Conservation (phyloP, 805 yeast genomes). For the Pichia rugopelliculosa region DNA sequence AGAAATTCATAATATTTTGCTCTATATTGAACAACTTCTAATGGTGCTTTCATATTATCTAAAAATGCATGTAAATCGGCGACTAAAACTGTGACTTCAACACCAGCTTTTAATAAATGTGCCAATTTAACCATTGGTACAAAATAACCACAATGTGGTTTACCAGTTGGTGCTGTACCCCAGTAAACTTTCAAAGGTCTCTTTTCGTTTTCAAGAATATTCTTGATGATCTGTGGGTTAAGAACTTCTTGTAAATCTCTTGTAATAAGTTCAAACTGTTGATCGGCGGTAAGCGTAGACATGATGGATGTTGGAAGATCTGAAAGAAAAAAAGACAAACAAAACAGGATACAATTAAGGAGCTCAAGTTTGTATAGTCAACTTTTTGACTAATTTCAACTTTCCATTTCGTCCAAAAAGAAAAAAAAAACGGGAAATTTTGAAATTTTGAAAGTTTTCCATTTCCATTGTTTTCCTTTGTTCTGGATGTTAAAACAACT, state of each 20-base stretch:
- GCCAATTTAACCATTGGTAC: constrained; percentile 97
- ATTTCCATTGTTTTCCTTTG: too few relatives aligned
- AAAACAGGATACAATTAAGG: too few relatives aligned
- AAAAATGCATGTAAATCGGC: constrained; percentile 96
- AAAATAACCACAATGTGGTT: constrained; percentile 97
- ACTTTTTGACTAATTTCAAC: neutral
- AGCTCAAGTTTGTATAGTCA: too few relatives aligned
- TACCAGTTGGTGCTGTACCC: constrained; percentile 99
- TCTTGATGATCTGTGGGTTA: constrained; percentile 78
- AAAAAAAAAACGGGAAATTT: neutral
- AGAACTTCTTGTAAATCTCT: constrained; percentile 87
- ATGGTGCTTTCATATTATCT: constrained; percentile 97
- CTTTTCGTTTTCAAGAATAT: constrained; percentile 71
- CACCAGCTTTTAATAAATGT: constrained; percentile 90
- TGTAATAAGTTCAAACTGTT: constrained; percentile 69
- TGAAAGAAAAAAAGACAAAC: neutral
- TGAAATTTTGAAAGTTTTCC: too few relatives aligned
- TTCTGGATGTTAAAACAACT: too few relatives aligned
- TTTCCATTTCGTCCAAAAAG: neutral
- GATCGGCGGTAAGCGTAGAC: constrained; percentile 42
- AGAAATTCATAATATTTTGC: constrained; percentile 82
- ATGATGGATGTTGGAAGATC: constrained; percentile 7
- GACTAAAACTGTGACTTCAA: constrained; percentile 82
- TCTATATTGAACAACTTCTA: constrained; percentile 83
- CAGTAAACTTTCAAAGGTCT: constrained; percentile 85